Percentiles rank a stretch among this genome's conserved stretches.
Conservation (phyloP, 179 eudicot species). For the Camellia oleifera region DNA sequence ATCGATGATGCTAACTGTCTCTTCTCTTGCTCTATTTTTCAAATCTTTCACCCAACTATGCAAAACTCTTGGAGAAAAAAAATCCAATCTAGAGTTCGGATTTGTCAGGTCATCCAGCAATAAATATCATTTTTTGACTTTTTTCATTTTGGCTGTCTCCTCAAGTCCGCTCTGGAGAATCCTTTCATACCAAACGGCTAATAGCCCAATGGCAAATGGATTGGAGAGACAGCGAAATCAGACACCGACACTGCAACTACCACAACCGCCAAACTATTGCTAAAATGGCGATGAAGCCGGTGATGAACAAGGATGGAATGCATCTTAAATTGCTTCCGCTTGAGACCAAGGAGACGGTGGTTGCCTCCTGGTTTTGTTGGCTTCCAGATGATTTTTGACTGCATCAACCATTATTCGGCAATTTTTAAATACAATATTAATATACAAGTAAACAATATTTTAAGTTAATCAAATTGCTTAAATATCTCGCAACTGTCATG, state of each 20-base stretch:
- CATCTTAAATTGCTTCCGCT: constrained; percentile 3
- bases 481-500: too few species aligned
- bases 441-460: too few species aligned
- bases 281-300: neutral
- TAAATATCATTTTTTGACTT: neutral
- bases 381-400: constrained; percentile 18
- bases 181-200: neutral
- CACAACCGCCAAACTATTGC: neutral
- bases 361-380: neutral
- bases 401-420: constrained; percentile 1
- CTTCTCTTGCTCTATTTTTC: neutral
- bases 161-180: neutral
- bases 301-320: neutral
- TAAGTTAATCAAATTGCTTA: too few species aligned
- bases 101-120: too few species aligned
- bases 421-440: too few species aligned
- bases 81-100: neutral
- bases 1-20: too few species aligned
- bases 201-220: neutral
- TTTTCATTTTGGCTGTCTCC: neutral
- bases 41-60: neutral
- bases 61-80: neutral
- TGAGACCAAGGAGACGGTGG: constrained; percentile 1
- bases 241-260: too few species aligned
- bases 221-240: neutral